Evolutionary conservation across 129 eudicot species (phyloP).

Genomic region (Lactuca sativa): DNA sequence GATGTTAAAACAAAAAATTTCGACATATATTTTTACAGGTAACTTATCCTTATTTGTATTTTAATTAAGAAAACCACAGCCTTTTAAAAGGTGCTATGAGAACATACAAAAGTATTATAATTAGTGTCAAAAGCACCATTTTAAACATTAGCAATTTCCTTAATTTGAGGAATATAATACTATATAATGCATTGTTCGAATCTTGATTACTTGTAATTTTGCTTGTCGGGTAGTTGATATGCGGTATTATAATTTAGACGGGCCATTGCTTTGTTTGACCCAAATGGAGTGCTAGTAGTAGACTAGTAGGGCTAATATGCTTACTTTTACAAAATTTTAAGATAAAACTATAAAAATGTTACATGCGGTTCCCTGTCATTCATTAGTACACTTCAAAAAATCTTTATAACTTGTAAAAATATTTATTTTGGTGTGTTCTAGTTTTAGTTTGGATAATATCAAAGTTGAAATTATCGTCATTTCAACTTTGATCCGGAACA

Average conservation of each 20-base stretch:
- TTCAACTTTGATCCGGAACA: too few species aligned
- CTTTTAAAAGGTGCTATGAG: conserved; percentile 1
- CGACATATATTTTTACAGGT: not conserved
- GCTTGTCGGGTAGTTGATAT: not conserved
- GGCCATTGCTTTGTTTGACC: conserved; percentile 8
- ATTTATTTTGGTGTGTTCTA: too few species aligned
- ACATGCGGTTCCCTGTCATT: not conserved
- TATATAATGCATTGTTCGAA: not conserved
- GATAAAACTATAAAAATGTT: too few species aligned
- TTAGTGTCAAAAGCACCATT: conserved; percentile 22
- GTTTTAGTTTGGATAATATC: too few species aligned
- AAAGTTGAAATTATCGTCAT: too few species aligned
- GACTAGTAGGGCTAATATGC: not conserved
- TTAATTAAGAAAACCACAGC: not conserved
- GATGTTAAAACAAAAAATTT: too few species aligned
- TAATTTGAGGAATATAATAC: conserved; percentile 14
- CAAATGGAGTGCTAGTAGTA: not conserved
- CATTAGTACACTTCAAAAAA: too few species aligned
- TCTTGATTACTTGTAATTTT: not conserved
- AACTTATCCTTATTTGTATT: not conserved
- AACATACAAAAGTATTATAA: conserved; percentile 16
- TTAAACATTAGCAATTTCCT: conserved; percentile 29
- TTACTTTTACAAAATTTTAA: not conserved
- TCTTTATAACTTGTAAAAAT: too few species aligned
- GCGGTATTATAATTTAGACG: not conserved